These are phyloP conservation scores for Hydnomerulius pinastri DNA, from an alignment of 768 basidiomycete genomes.

Conservation along the genomic window DNA sequence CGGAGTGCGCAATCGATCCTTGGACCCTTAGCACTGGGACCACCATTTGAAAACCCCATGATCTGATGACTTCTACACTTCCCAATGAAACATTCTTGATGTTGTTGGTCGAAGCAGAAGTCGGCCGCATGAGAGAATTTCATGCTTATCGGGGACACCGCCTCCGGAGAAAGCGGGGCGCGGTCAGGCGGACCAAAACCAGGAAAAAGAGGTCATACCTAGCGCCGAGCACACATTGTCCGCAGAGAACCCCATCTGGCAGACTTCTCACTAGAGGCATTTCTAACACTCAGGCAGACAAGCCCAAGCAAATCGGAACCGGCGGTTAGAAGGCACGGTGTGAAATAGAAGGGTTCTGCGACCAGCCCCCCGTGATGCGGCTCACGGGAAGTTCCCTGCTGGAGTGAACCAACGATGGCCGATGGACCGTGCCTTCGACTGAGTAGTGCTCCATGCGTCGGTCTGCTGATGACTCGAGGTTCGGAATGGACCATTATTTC, in stretches of 20 bases:
- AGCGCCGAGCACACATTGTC: neutral
- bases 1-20: too few species aligned
- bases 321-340: neutral
- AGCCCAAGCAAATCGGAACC: neutral
- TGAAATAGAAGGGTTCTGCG: neutral
- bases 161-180: slow-evolving; percentile 3
- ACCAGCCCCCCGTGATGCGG: neutral
- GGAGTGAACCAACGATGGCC: neutral
- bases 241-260: neutral
- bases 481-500: neutral
- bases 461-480: neutral
- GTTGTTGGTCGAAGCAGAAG: neutral
- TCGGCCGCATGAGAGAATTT: neutral
- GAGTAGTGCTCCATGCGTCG: neutral
- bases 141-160: neutral
- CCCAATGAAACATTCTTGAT: neutral
- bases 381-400: neutral
- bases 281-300: neutral
- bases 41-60: too few species aligned
- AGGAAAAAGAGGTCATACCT: neutral
- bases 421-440: neutral
- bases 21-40: too few species aligned
- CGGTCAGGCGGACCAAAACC: neutral
- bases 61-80: slow-evolving; percentile 1
- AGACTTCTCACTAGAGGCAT: neutral